Conservation (phyloP, 805 yeast genomes). For the Phaffomyces thermotolerans region DNA sequence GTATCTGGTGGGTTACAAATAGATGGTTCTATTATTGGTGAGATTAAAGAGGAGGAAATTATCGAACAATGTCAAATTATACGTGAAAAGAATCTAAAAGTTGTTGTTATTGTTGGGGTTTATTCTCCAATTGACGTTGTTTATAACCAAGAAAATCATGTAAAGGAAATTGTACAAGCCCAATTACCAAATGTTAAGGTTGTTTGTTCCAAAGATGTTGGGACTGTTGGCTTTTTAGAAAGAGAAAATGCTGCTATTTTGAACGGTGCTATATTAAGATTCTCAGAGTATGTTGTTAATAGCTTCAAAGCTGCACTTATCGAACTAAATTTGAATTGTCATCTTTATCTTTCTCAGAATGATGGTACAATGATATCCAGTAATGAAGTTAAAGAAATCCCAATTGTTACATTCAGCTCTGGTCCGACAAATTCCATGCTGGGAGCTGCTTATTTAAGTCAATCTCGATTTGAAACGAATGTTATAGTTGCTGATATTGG, state of each 20-base stretch:
- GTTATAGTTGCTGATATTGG: slow-evolving; percentile 42
- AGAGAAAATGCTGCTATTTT: slow-evolving; percentile 40
- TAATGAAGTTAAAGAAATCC: slow-evolving; percentile 31
- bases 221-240: slow-evolving; percentile 35
- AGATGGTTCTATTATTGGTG: slow-evolving; percentile 31
- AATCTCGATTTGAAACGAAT: slow-evolving; percentile 13
- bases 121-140: slow-evolving; percentile 29
- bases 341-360: slow-evolving; percentile 39
- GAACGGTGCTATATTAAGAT: slow-evolving; percentile 35
- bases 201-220: slow-evolving; percentile 32
- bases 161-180: slow-evolving; percentile 24
- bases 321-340: slow-evolving; percentile 28
- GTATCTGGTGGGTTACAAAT: slow-evolving; percentile 34
- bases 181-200: slow-evolving; percentile 28
- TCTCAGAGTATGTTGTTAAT: slow-evolving; percentile 25
- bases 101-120: slow-evolving; percentile 32
- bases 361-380: slow-evolving; percentile 41
- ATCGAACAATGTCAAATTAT: slow-evolving; percentile 24
- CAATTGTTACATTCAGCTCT: slow-evolving; percentile 42
- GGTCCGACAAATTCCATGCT: slow-evolving; percentile 44
- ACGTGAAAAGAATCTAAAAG: slow-evolving; percentile 24
- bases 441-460: slow-evolving; percentile 39
- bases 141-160: slow-evolving; percentile 28
- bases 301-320: slow-evolving; percentile 30
- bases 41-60: slow-evolving; percentile 24